Conservation (phyloP, 306 rosid species). For the Betula pendula region DNA sequence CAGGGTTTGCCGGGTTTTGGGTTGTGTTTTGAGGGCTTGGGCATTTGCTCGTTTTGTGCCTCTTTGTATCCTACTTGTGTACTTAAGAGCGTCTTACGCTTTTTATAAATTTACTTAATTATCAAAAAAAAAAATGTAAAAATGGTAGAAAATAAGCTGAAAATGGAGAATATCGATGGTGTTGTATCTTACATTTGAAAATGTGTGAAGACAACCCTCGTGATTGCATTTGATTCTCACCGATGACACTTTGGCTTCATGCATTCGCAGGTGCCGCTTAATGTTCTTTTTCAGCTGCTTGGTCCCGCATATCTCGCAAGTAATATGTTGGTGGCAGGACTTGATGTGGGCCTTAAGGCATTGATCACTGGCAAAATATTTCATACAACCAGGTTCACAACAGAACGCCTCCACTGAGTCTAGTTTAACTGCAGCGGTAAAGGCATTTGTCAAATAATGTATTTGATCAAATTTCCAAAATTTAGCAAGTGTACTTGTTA, state of each 20-base stretch:
- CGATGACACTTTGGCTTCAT: slow-evolving; percentile 37
- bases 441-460: slow-evolving; percentile 18
- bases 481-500: neutral
- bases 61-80: too few species aligned
- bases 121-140: too few species aligned
- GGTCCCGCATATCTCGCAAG: slow-evolving; percentile 63
- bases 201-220: slow-evolving; percentile 50
- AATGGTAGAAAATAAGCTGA: neutral
- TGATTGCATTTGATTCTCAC: slow-evolving; percentile 48
- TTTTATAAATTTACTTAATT: too few species aligned
- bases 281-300: slow-evolving; percentile 76
- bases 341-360: slow-evolving; percentile 68
- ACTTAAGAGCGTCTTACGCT: too few species aligned
- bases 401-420: slow-evolving; percentile 66
- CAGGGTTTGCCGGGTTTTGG: too few species aligned
- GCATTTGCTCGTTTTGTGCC: too few species aligned
- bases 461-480: neutral
- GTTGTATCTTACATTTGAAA: slow-evolving; percentile 61
- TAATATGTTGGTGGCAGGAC: slow-evolving; percentile 61
- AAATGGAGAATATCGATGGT: too few species aligned
- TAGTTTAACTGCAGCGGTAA: slow-evolving; percentile 56
- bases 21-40: too few species aligned
- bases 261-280: slow-evolving; percentile 60
- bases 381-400: slow-evolving; percentile 71
- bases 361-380: slow-evolving; percentile 52